Evolutionary conservation across 2,329 filamentous ascomycete species (phyloP), one percentile per base, ranked within the genome.

Genomic region (Aspergillus sojae): DNA sequence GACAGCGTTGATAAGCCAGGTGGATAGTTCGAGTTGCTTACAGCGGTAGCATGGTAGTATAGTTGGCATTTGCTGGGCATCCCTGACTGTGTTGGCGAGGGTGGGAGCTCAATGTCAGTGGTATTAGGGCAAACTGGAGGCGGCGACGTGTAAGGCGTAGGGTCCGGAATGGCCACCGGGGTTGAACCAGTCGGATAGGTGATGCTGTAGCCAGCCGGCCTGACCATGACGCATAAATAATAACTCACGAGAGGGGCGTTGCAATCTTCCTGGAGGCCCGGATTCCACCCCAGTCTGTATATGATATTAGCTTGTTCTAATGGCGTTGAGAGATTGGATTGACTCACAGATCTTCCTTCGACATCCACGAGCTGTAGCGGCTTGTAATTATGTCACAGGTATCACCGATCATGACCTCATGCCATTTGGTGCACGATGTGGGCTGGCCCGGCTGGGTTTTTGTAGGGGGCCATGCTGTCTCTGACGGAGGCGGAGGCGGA

Each of bases 221-320:
- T 23, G 7, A 39, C 5, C 32, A 55, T 55, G 32, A 64, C 58
- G 21, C 65, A 67, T n/a, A 66, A 32, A 54, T 55, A 66, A 54
- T 58, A 66, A 30, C 59, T 64, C 5, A 62, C 32, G 10, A 64
- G 57, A 4, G 61, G 60, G n/a, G 36, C 46, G 10, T 60, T 19
- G 32, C 65, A 67, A 12, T 66, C 56, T 2, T 54, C 58, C 12
- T 45, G 59, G 4, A 66, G 62, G 2, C 28, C 34, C 3, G 65
- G 62, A 43, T 66, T 67, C 64, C 65, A 67, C n/a, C 61, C 45
- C 41, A 67, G n/a, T 5, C 65, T 67, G 36, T 9, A 30, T 26
- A n/a, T 14, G 6, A 28, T 12, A 19, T 55, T n/a, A 55, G 52
- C 23, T 32, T 9, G 14, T 16, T 36, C 34, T 12, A 36, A 14